phyloP scores from a whole-genome alignment of 192 early-diverging fungal species.

The Coemansia sp. region DNA sequence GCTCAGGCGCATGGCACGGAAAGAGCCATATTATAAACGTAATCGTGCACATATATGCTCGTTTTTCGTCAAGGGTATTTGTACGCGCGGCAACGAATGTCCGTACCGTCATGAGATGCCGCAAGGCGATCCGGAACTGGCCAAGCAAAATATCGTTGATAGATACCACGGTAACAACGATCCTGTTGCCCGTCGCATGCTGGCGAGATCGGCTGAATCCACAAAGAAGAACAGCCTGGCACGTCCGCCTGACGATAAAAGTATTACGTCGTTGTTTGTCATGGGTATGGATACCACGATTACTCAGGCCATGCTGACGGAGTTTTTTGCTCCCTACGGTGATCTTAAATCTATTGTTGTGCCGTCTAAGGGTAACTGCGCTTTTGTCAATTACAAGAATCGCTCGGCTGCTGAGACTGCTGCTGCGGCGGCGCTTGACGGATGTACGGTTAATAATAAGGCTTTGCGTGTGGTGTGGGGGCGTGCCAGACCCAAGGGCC shows the following conservation, averaged over 20 bases:
- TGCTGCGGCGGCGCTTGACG: conserved; percentile 66
- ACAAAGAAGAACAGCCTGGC: conserved; percentile 45
- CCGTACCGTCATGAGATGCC: conserved; percentile 97
- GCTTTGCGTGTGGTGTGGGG: conserved; percentile 84
- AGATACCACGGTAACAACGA: conserved; percentile 94
- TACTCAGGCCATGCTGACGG: conserved; percentile 67
- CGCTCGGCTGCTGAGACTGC: conserved; percentile 86
- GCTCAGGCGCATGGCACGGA: conserved; percentile 83
- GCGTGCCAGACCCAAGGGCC: conserved; percentile 69
- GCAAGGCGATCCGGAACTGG: conserved; percentile 70
- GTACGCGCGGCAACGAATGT: conserved; percentile 92
- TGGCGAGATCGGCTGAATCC: conserved; percentile 59
- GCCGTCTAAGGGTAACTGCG: conserved; percentile 75
- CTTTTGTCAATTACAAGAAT: conserved; percentile 87
- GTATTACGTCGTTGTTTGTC: conserved; percentile 83
- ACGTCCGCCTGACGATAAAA: conserved; percentile 72
- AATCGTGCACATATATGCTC: conserved; percentile 91
- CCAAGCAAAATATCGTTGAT: conserved; percentile 93
- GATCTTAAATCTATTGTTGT: conserved; percentile 88
- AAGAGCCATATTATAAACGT: conserved; percentile 88
- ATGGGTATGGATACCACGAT: conserved; percentile 75
- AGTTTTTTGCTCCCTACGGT: conserved; percentile 78
- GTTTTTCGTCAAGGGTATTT: conserved; percentile 93
- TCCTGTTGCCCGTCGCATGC: conserved; percentile 87
- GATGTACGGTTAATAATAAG: conserved; percentile 71